Percentiles rank a stretch among this genome's conserved stretches.
Conservation (phyloP, 768 basidiomycete genomes). For the Boletus patriciae region DNA sequence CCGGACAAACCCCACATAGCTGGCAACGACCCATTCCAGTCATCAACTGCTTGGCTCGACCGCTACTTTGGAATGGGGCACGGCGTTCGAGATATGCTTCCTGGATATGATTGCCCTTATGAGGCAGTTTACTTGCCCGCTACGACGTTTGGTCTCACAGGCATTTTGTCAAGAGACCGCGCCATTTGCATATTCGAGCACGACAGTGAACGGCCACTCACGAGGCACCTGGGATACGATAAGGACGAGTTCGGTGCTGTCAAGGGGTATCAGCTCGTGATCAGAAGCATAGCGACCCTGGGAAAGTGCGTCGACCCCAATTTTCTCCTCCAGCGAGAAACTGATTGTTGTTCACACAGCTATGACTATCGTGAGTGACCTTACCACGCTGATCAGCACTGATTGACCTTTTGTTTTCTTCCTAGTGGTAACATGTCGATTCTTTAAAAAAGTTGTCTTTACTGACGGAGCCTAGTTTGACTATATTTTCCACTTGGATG, state of each 20-base stretch:
- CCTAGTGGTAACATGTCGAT: slow-evolving; percentile 32
- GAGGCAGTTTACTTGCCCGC: slow-evolving; percentile 62
- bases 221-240: slow-evolving; percentile 54
- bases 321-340: not conserved
- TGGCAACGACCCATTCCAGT: slow-evolving; percentile 61
- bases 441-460: not conserved
- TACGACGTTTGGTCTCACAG: slow-evolving; percentile 48
- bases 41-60: slow-evolving; percentile 62
- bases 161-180: slow-evolving; percentile 45
- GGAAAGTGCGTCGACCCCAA: slow-evolving; percentile 51
- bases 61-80: slow-evolving; percentile 64
- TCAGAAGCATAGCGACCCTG: slow-evolving; percentile 58
- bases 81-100: slow-evolving; percentile 58
- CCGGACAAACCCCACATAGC: slow-evolving; percentile 32
- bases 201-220: slow-evolving; percentile 56
- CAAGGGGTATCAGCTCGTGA: slow-evolving; percentile 57
- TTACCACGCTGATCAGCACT: not conserved
- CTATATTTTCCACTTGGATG: slow-evolving; percentile 65
- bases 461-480: slow-evolving; percentile 47
- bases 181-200: slow-evolving; percentile 68
- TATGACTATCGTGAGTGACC: slow-evolving; percentile 53
- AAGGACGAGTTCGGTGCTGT: slow-evolving; percentile 60
- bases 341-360: slow-evolving; percentile 30
- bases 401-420: not conserved
- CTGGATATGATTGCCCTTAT: slow-evolving; percentile 65